Evolutionary conservation across 192 early-diverging fungal species (phyloP).

Genomic region (Gonapodya sp.): DNA sequence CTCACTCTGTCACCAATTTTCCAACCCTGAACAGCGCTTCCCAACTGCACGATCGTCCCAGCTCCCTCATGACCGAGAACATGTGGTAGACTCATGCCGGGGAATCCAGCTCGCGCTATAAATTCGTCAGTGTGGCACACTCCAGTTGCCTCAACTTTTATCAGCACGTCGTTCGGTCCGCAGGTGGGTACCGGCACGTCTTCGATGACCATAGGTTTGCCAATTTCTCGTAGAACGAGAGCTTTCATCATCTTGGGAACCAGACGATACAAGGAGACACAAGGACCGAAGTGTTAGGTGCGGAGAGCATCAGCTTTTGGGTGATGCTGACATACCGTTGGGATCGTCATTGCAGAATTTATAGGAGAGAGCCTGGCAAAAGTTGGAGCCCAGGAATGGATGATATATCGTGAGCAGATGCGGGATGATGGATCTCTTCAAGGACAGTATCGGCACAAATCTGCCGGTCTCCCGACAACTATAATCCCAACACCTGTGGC

Average conservation of each 20-base stretch:
- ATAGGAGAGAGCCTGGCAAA: too few relatives aligned
- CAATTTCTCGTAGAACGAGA: background rate
- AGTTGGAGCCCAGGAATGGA: too few relatives aligned
- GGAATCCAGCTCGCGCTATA: background rate
- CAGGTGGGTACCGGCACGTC: background rate
- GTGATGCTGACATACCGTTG: too few relatives aligned
- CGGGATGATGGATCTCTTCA: too few relatives aligned
- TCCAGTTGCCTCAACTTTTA: background rate
- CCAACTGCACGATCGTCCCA: constrained; percentile 1
- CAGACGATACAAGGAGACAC: too few relatives aligned
- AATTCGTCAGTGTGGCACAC: constrained; percentile 10
- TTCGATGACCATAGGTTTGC: background rate
- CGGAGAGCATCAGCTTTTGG: too few relatives aligned
- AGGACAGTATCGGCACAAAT: too few relatives aligned
- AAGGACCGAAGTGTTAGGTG: too few relatives aligned
- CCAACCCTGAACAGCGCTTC: background rate
- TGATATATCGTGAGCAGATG: too few relatives aligned
- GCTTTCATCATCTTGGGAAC: constrained; percentile 2
- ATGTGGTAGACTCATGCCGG: background rate
- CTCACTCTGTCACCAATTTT: background rate
- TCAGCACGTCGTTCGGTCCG: background rate
- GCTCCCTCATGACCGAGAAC: constrained; percentile 7
- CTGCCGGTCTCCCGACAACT: too few relatives aligned
- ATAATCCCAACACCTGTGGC: too few relatives aligned
- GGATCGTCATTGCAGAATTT: too few relatives aligned